Evolutionary conservation across 805 yeast genomes (phyloP), one percentile per base, ranked within the genome.

Genomic region (Monosporozyma aerobia): DNA sequence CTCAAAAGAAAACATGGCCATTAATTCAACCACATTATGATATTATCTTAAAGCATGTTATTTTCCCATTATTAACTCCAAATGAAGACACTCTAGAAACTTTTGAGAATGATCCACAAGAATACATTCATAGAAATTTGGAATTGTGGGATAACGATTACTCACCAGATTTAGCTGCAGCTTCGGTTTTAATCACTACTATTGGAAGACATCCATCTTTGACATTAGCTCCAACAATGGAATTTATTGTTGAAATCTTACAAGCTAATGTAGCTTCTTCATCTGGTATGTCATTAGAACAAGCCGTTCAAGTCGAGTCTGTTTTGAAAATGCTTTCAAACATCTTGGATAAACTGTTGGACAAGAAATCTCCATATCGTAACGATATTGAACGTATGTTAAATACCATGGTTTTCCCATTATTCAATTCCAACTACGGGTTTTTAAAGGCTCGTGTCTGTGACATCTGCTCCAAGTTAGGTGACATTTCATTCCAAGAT

Each of bases 101-200:
- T 4, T 90, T 87, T 70, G 95, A 89, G 56, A 81, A 78, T 56
- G 97, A 90, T 60, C 97, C 97, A 3, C 85, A 81, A 52, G 97
- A 90, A 64, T 94, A 88, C 65, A 81, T 92, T 52, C 87, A 88
- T 66, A 74, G 82, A 50, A 78, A 78, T 51, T 76, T 89, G 60
- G 89, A 83, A 65, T 70, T 81, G 44, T 75, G 77, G 62, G 80
- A 84, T 59, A 94, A 85, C 51, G 69, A 69, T 47, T 68, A 73
- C 44, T 76, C 89, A 1, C 87, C 95, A 6, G 95, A 89, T 64
- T 73, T 80, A 47, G 95, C 96, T 1, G 92, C 96, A 1, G 73
- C 85, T 51, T 79, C 83, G 9, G 76, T 94, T 53, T 70, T 94
- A 55, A 78, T 79, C 30, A 83, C 90, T 1, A 67, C 89, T n/a